Evolutionary conservation across 108 stramenopile genomes (phyloP).

Genomic region (Ochromonas danica): DNA sequence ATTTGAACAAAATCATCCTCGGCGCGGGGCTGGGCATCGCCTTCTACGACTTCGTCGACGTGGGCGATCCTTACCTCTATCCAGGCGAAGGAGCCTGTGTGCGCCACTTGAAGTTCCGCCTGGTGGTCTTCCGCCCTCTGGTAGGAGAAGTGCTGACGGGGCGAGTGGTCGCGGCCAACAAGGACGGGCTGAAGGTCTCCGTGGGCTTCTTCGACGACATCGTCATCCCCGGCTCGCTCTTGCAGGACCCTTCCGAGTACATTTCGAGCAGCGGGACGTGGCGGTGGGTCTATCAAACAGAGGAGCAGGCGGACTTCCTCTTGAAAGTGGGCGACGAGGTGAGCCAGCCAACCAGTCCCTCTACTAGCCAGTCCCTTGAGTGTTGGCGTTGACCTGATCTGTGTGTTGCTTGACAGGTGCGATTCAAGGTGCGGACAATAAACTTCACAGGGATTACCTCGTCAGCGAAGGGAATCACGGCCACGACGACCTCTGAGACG

Average conservation of each 20-base stretch:
- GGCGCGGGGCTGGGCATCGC: slow-evolving; percentile 31
- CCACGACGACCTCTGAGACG: slow-evolving; percentile 7
- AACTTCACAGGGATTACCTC: slow-evolving; percentile 32
- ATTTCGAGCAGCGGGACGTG: slow-evolving; percentile 17
- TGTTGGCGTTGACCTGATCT: too few relatives aligned
- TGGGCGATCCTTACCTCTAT: slow-evolving; percentile 39
- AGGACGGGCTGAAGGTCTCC: slow-evolving; percentile 70
- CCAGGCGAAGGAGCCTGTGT: slow-evolving; percentile 33
- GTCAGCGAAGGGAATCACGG: slow-evolving; percentile 12
- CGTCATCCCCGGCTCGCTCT: slow-evolving; percentile 77
- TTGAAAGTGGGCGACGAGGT: slow-evolving; percentile 34
- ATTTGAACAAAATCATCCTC: slow-evolving; percentile 30
- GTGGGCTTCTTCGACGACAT: slow-evolving; percentile 82
- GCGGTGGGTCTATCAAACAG: slow-evolving; percentile 24
- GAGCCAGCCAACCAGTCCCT: too few relatives aligned
- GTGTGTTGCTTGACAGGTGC: neutral
- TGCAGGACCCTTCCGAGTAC: slow-evolving; percentile 52
- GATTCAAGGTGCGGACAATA: slow-evolving; percentile 32
- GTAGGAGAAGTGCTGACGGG: slow-evolving; percentile 79
- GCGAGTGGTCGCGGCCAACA: slow-evolving; percentile 60
- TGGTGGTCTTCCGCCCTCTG: slow-evolving; percentile 81
- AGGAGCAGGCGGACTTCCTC: slow-evolving; percentile 4
- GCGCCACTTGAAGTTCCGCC: slow-evolving; percentile 50
- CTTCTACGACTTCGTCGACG: slow-evolving; percentile 36
- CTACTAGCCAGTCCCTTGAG: too few relatives aligned